Conservation (phyloP, 2,329 filamentous ascomycete species). For the Fusarium pseudoanthophilum region DNA sequence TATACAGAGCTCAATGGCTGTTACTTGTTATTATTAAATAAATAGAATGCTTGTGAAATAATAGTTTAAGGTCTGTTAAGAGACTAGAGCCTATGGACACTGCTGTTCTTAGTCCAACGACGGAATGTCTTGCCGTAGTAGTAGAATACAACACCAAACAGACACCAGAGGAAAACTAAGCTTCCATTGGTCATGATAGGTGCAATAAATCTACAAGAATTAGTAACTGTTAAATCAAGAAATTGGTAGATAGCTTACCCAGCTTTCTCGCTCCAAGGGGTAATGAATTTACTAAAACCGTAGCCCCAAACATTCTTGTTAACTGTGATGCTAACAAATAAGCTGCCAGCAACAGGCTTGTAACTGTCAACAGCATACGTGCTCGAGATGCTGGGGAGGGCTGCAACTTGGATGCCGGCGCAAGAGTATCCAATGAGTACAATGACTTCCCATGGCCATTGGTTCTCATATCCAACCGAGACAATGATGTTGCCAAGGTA, state of each 20-base stretch:
- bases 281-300: background rate
- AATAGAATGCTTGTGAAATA: fast-evolving
- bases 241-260: background rate
- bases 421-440: background rate
- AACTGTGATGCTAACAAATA: background rate
- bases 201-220: background rate
- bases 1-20: too few relatives aligned
- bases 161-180: background rate
- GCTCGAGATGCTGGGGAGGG: background rate
- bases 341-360: background rate
- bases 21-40: background rate
- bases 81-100: background rate
- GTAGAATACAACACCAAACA: conserved; percentile 1
- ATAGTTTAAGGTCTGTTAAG: fast-evolving
- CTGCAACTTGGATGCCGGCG: background rate
- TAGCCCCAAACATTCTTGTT: background rate
- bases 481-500: background rate
- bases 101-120: background rate
- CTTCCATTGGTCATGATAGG: background rate
- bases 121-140: conserved; percentile 1
- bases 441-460: background rate
- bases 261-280: background rate
- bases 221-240: background rate
- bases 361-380: conserved; percentile 1
- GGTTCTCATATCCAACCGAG: background rate